Percentiles rank a stretch among this genome's conserved stretches.
phyloP scores from a whole-genome alignment of 805 yeast genomes.

The Kodamaea sagamina region DNA sequence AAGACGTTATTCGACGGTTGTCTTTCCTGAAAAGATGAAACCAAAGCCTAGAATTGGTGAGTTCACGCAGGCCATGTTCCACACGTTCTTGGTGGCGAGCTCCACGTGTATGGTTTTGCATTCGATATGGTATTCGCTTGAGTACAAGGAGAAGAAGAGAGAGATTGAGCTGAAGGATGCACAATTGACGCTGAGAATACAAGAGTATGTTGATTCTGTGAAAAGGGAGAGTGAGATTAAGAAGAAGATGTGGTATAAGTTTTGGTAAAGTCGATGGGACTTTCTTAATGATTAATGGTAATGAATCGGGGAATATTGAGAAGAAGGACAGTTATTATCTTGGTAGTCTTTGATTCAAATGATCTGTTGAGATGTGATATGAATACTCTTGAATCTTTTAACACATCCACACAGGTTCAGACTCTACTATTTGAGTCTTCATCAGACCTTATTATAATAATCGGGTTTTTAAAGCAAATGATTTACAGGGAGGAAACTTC shows the following conservation, averaged over 20 bases:
- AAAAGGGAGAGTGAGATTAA: conserved; percentile 22
- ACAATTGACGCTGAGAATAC: conserved; percentile 27
- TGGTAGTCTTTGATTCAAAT: too few relatives aligned
- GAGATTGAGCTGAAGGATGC: conserved; percentile 20
- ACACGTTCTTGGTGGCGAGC: conserved; percentile 42
- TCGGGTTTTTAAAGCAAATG: too few relatives aligned
- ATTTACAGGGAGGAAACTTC: too few relatives aligned
- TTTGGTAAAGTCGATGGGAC: conserved; percentile 12
- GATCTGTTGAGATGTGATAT: too few relatives aligned
- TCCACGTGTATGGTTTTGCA: conserved; percentile 40
- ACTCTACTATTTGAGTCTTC: too few relatives aligned
- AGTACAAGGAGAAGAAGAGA: conserved; percentile 28
- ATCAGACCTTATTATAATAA: too few relatives aligned
- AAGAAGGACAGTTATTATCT: too few relatives aligned
- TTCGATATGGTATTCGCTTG: conserved; percentile 33
- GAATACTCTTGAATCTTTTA: too few relatives aligned
- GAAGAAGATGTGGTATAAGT: conserved; percentile 18
- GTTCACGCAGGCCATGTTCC: conserved; percentile 39
- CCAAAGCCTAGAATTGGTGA: conserved; percentile 36
- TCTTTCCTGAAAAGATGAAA: conserved; percentile 8
- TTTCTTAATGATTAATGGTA: too few relatives aligned
- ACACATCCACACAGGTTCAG: too few relatives aligned
- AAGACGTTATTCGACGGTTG: conserved; percentile 4
- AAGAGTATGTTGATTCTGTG: conserved; percentile 31
- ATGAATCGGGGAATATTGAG: too few relatives aligned